Percentiles rank a stretch among this genome's conserved stretches.
These are phyloP conservation scores for Trebouxia gelatinosa DNA, from an alignment of 163 green algal genomes.

Conservation along the genomic window DNA sequence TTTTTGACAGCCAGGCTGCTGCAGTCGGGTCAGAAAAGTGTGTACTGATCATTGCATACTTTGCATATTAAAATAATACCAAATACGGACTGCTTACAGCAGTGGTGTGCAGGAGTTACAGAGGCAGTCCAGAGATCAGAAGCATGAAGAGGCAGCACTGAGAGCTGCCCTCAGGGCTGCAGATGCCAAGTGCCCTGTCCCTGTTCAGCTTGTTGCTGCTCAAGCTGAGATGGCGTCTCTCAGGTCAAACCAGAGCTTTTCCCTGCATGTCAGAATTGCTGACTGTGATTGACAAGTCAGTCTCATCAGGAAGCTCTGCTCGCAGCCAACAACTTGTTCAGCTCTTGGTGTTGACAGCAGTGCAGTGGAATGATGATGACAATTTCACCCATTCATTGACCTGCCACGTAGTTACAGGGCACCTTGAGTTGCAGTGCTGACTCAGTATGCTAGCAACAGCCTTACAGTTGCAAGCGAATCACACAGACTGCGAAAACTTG, in stretches of 20 bases:
- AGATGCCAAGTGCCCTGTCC: neutral
- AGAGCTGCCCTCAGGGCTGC: conserved; percentile 2
- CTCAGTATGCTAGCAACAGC: too few species aligned
- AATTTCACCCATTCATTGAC: neutral
- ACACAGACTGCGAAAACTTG: too few species aligned
- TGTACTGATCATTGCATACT: too few species aligned
- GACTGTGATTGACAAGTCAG: neutral
- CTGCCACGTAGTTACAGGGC: neutral
- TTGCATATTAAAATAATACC: neutral
- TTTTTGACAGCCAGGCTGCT: too few species aligned
- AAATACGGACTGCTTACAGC: neutral
- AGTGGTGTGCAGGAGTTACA: neutral
- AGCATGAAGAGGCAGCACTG: neutral
- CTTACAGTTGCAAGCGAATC: too few species aligned
- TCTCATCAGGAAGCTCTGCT: neutral
- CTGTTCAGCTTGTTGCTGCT: neutral
- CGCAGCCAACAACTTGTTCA: neutral
- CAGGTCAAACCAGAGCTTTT: too few species aligned
- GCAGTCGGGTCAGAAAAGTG: too few species aligned
- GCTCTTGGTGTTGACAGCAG: neutral
- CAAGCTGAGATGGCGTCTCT: conserved; percentile 2
- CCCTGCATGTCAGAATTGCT: neutral
- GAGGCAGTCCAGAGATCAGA: neutral
- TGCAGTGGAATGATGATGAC: neutral
- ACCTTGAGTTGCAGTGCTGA: neutral